Evolutionary conservation across 257 asterid genomes (phyloP).

Genomic region (Echium plantagineum): DNA sequence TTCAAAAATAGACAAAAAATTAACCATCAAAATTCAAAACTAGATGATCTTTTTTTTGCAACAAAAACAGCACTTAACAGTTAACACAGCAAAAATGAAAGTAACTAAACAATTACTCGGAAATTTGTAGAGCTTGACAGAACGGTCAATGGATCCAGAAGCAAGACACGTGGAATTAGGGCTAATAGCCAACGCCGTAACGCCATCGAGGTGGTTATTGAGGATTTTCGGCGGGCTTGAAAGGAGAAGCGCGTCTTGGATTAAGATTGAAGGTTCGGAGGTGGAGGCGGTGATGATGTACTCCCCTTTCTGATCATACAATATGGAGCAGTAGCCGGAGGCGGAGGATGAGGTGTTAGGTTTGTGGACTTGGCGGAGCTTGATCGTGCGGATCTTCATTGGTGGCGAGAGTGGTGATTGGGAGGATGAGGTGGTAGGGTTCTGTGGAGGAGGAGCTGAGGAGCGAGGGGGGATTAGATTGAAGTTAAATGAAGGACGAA

Average conservation of each 20-base stretch:
- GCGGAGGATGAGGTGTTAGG: conserved; percentile 20
- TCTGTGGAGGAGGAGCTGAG: not conserved
- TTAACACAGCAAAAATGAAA: too few species aligned
- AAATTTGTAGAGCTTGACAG: conserved; percentile 88
- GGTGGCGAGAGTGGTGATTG: not conserved
- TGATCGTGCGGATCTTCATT: conserved; percentile 85
- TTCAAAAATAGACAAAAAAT: too few species aligned
- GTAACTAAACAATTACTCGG: conserved; percentile 20
- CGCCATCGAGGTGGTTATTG: conserved; percentile 77
- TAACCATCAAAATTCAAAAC: too few species aligned
- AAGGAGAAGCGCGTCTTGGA: conserved; percentile 52
- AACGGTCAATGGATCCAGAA: conserved; percentile 86
- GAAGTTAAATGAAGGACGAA: not conserved
- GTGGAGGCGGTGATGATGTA: conserved; percentile 80
- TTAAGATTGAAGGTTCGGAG: conserved; percentile 63
- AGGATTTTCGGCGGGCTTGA: conserved; percentile 50
- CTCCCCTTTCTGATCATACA: conserved; percentile 57
- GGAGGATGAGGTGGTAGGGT: not conserved
- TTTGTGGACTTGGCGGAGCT: conserved; percentile 88
- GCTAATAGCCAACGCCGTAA: conserved; percentile 61
- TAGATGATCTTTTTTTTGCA: too few species aligned
- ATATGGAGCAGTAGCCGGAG: conserved; percentile 44
- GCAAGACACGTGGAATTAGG: conserved; percentile 90
- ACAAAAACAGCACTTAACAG: too few species aligned
- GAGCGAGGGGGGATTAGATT: conserved; percentile 3